Conservation (phyloP, 495 filamentous ascomycete genomes). For the Hypoxylon cercidicola region DNA sequence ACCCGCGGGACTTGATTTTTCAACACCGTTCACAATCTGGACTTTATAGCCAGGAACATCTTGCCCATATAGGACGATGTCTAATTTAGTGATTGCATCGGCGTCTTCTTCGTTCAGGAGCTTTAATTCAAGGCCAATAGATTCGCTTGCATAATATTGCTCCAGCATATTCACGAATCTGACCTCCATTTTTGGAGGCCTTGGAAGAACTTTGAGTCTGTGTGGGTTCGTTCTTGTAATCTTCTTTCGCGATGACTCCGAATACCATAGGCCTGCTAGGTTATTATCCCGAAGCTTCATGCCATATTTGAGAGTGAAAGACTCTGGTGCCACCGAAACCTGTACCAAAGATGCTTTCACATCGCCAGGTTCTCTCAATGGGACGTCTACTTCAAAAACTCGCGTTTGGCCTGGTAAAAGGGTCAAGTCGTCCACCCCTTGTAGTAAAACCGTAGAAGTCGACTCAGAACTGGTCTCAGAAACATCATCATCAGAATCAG, state of each 20-base stretch:
- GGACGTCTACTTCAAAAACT: conserved; percentile 75
- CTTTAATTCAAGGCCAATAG: conserved; percentile 71
- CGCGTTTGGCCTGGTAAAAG: conserved; percentile 74
- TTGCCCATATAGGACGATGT: conserved; percentile 73
- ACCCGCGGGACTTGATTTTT: conserved; percentile 36
- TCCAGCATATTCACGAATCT: conserved; percentile 66
- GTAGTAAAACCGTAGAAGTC: conserved; percentile 17
- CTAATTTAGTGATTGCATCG: conserved; percentile 73
- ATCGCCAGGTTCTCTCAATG: conserved; percentile 83
- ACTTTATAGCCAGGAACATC: conserved; percentile 60
- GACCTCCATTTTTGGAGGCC: conserved; percentile 91
- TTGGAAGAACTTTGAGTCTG: conserved; percentile 76
- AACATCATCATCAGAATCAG: conserved; percentile 36
- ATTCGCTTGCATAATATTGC: conserved; percentile 87
- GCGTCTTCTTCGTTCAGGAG: conserved; percentile 87
- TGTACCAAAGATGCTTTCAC: conserved; percentile 72
- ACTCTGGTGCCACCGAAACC: conserved; percentile 68
- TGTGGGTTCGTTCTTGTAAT: conserved; percentile 60
- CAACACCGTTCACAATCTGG: conserved; percentile 50
- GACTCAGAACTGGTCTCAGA: conserved; percentile 27
- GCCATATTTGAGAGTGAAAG: conserved; percentile 75
- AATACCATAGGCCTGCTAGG: conserved; percentile 64
- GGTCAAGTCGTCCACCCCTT: conserved; percentile 66
- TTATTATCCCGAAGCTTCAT: conserved; percentile 62
- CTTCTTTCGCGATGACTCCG: conserved; percentile 56